phyloP scores from a whole-genome alignment of 129 eudicot genomes.

The Lactuca saligna region DNA sequence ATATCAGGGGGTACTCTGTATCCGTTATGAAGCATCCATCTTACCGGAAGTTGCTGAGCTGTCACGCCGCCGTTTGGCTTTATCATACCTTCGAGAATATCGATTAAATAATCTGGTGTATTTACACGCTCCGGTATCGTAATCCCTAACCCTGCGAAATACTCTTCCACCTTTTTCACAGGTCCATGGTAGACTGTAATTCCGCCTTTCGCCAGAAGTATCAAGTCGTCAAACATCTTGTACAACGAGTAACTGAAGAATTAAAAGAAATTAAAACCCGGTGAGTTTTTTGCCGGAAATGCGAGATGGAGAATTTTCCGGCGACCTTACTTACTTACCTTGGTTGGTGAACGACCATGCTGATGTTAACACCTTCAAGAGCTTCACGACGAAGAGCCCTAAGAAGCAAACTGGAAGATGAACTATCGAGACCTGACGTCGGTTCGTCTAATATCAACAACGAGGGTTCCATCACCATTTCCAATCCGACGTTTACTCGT shows the following conservation, averaged over 20 bases:
- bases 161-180: constrained; percentile 78
- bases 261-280: not conserved
- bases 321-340: constrained; percentile 36
- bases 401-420: constrained; percentile 79
- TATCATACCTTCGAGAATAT: constrained; percentile 71
- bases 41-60: constrained; percentile 69
- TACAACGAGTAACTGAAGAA: constrained; percentile 72
- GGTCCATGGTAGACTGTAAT: constrained; percentile 79
- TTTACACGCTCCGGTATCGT: constrained; percentile 78
- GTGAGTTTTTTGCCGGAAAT: not conserved
- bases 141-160: constrained; percentile 70
- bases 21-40: constrained; percentile 93
- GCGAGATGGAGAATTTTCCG: not conserved
- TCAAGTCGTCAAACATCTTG: constrained; percentile 87
- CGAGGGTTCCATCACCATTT: constrained; percentile 95
- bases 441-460: constrained; percentile 82
- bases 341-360: constrained; percentile 94
- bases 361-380: constrained; percentile 82
- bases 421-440: constrained; percentile 82
- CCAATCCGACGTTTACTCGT: constrained; percentile 80
- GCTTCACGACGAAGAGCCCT: constrained; percentile 90
- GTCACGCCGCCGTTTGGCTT: constrained; percentile 52
- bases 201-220: constrained; percentile 91
- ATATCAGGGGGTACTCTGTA: constrained; percentile 81
- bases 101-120: constrained; percentile 82